Evolutionary conservation across 2,329 filamentous ascomycete species (phyloP).

Genomic region (Sclerotinia trifoliorum): DNA sequence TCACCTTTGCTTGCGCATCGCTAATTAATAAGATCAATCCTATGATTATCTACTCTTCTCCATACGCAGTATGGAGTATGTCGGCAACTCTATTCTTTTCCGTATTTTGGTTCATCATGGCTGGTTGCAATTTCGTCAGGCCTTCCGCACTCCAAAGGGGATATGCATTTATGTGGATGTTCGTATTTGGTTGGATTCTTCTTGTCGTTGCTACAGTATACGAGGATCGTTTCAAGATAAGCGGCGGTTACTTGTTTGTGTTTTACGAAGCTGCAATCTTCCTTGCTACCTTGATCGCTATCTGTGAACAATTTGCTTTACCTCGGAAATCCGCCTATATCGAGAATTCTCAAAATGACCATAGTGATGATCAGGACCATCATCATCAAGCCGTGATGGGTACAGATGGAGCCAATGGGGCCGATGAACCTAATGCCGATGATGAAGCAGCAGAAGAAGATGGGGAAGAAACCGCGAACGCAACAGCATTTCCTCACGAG

Average conservation of each 20-base stretch:
- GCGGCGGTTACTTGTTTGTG: slow-evolving; percentile 75
- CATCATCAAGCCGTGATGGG: slow-evolving; percentile 38
- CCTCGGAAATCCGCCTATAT: slow-evolving; percentile 70
- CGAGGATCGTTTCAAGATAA: slow-evolving; percentile 71
- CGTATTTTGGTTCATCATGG: slow-evolving; percentile 77
- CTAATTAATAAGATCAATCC: slow-evolving; percentile 82
- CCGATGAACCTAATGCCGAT: slow-evolving; percentile 37
- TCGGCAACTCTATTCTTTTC: slow-evolving; percentile 79
- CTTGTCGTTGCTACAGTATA: slow-evolving; percentile 72
- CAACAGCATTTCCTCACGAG: slow-evolving; percentile 43
- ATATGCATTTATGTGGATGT: slow-evolving; percentile 83
- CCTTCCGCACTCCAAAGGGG: slow-evolving; percentile 83
- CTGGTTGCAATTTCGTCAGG: slow-evolving; percentile 73
- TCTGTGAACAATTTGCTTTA: slow-evolving; percentile 78
- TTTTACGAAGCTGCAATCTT: slow-evolving; percentile 78
- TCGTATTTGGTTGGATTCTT: slow-evolving; percentile 68
- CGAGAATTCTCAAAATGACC: slow-evolving; percentile 52
- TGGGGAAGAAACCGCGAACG: background rate
- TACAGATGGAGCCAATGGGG: slow-evolving; percentile 42
- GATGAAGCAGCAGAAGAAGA: slow-evolving; percentile 39
- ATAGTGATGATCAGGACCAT: slow-evolving; percentile 39
- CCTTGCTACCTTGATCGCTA: slow-evolving; percentile 69
- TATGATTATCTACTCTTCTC: slow-evolving; percentile 84
- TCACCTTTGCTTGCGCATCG: slow-evolving; percentile 71
- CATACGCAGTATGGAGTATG: slow-evolving; percentile 86